Base-by-base conservation (phyloP, 2,329 filamentous ascomycete species). In the Cladosporium phlei region DNA sequence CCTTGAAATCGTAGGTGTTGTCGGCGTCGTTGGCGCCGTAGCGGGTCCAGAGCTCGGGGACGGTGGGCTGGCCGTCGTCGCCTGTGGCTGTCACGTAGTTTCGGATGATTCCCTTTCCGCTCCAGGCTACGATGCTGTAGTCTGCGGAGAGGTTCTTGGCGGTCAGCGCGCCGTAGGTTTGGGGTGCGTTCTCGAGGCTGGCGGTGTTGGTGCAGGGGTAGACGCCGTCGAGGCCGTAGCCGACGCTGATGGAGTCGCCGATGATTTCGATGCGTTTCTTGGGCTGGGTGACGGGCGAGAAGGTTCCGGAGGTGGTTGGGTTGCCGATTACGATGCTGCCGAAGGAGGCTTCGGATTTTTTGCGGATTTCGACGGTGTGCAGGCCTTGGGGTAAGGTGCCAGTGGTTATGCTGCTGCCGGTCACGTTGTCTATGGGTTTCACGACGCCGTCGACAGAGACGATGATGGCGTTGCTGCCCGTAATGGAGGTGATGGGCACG, bases 181-280 rank as follows among this genome's bases (percentile, higher is more conserved):
- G 63, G 11, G 66, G 62, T 29, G 67, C 69, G 50, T 71, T 58
- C 49, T 71, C 64, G 2, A 70, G 47, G 4, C 58, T 57, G 3
- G 70, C 68, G 2, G 59, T 62, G 57, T 72, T 67, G 3, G 57
- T 57, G 52, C 70, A 73, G 8, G 69, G 69, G 14, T 61, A 51
- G 4, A 57, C 55, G 30, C 67, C 70, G 45, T 70, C 69, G 11
- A 71, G 61, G 2, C 70, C 70, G 49, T 73, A 72, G 3, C 69
- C 70, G 3, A 70, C 69, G 2, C 60, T 67, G 51, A 72, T 72
- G 19, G 69, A 72, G 55, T 73, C 70, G 7, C 70, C 70, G 21
- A 73, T 69, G 35, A 71, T 55, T 50, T 73, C 68, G 30, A 73
- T 71, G 47, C 65, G 65, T 19, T 65, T 66, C 8, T 54, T 55